Base-by-base conservation (phyloP, 371 early-diverging fungal genomes). In the Lichtheimia corymbifera region DNA sequence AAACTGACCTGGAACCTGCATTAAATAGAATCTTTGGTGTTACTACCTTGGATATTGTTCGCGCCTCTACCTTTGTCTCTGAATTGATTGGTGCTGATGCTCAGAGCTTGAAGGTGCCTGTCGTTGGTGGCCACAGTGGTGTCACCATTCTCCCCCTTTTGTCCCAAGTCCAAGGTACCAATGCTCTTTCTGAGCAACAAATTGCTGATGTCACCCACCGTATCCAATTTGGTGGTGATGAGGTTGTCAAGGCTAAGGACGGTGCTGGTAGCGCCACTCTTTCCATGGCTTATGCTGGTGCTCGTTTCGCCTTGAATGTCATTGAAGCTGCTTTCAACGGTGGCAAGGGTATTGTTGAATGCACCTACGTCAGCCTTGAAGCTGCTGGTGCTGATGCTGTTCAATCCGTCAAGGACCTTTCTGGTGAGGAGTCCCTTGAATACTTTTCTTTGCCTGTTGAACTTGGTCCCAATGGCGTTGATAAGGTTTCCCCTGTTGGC, bases 221-320 rank as follows among this genome's bases (percentile, higher is more conserved):
- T 59, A 93, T 96, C 63, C 96, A 96, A 74, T 96, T 83, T 73
- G 96, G 94, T 72, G 96, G 96, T 64, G 96, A 96, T 72, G 96
- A 96, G 74, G 94, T 96, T 64, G 94, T 96, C 68, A 90, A 93
- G 84, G 96, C 96, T 64, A 96, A 96, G 84, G 90, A 84, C 62
- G 89, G 89, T 55, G 81, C 86, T 59, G 89, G 89, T 58, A 89
- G 88, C 18, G 94, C 96, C 45, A 95, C 96, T 14, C 79, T 95
- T 12, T 91, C 92, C 50, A 93, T 95, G 96, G 96, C 96, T n/a
- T 91, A 80, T 58, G 96, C 96, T 59, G 96, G 93, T 67, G 93
- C 93, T 49, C 90, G 92, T 47, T 95, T 95, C 71, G 85, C 89
- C 44, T 71, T 84, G 65, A 83, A 85, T 35, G 68, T 96, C 28